Evolutionary conservation across 73 alveolate species (phyloP).

Genomic region (Stentor coeruleus): DNA sequence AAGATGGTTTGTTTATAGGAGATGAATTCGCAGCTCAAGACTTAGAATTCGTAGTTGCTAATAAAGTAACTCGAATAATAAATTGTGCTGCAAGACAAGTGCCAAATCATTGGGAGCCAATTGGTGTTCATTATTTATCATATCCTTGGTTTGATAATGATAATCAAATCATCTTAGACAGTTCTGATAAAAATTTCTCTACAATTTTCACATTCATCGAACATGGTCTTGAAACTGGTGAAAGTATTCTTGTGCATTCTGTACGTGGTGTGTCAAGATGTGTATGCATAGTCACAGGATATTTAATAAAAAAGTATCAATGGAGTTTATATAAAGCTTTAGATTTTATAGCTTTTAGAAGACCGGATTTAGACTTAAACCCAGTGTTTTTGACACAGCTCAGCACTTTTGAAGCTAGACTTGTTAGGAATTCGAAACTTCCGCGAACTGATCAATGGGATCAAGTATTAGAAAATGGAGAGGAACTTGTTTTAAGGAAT

Average conservation of each 20-base stretch:
- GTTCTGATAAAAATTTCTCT: conserved; percentile 84
- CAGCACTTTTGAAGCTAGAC: conserved; percentile 67
- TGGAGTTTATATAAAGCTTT: conserved; percentile 76
- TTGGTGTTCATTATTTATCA: conserved; percentile 89
- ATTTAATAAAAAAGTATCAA: conserved; percentile 86
- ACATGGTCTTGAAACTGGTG: conserved; percentile 87
- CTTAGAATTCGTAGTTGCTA: conserved; percentile 88
- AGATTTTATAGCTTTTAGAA: conserved; percentile 71
- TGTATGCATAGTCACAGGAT: conserved; percentile 86
- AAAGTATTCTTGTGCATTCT: conserved; percentile 95
- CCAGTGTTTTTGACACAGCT: conserved; percentile 58
- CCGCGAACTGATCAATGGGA: conserved; percentile 74
- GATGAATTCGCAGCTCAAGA: conserved; percentile 89
- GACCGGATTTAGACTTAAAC: conserved; percentile 80
- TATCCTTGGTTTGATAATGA: conserved; percentile 90
- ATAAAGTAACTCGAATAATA: conserved; percentile 93
- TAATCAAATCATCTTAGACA: conserved; percentile 79
- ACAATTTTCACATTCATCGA: conserved; percentile 89
- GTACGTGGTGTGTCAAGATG: conserved; percentile 94
- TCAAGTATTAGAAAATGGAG: conserved; percentile 57
- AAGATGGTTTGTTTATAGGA: conserved; percentile 83
- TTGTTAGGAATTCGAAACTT: conserved; percentile 50
- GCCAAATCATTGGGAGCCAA: conserved; percentile 88
- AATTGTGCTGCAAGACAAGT: conserved; percentile 92
- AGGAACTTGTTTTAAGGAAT: conserved; percentile 81